Evolutionary conservation across 2,329 filamentous ascomycete genomes (phyloP).

Genomic region (Falciphora oryzae): DNA sequence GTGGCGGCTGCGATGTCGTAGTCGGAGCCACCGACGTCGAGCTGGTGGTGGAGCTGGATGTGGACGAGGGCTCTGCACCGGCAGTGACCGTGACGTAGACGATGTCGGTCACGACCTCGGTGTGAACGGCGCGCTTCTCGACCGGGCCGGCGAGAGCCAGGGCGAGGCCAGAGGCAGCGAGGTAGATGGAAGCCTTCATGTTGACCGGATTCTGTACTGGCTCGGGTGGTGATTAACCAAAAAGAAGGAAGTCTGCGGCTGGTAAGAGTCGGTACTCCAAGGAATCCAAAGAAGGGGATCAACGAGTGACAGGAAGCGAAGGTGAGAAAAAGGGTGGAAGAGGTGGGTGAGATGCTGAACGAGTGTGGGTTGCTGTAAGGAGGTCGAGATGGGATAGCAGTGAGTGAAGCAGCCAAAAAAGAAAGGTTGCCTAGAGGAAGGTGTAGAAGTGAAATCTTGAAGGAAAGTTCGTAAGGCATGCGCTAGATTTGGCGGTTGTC

Average conservation of each 20-base stretch:
- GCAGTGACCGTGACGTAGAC: conserved; percentile 41
- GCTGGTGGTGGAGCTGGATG: conserved; percentile 12
- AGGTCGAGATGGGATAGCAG: neutral
- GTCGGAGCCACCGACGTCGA: conserved; percentile 14
- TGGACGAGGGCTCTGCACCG: conserved; percentile 11
- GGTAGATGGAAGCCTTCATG: conserved; percentile 45
- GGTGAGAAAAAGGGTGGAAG: neutral
- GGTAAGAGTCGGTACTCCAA: conserved; percentile 10
- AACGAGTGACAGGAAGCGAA: conserved; percentile 10
- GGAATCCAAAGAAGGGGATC: conserved; percentile 12
- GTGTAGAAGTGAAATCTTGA: neutral
- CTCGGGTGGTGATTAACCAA: conserved; percentile 13
- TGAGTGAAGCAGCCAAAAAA: neutral
- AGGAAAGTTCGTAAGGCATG: neutral
- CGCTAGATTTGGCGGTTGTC: neutral
- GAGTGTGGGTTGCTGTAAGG: neutral
- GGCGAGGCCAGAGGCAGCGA: conserved; percentile 39
- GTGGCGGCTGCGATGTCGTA: conserved; percentile 18
- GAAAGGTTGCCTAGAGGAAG: neutral
- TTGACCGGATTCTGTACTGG: conserved; percentile 20
- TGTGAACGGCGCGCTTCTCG: conserved; percentile 34
- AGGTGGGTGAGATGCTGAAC: neutral
- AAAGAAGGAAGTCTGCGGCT: conserved; percentile 10
- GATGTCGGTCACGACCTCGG: conserved; percentile 34
- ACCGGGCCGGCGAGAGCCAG: conserved; percentile 40